A percentile compares a stretch with the other conserved stretches of the same genome.
phyloP scores from a whole-genome alignment of 2,329 filamentous ascomycete species.

The Pseudogymnoascus sp. region DNA sequence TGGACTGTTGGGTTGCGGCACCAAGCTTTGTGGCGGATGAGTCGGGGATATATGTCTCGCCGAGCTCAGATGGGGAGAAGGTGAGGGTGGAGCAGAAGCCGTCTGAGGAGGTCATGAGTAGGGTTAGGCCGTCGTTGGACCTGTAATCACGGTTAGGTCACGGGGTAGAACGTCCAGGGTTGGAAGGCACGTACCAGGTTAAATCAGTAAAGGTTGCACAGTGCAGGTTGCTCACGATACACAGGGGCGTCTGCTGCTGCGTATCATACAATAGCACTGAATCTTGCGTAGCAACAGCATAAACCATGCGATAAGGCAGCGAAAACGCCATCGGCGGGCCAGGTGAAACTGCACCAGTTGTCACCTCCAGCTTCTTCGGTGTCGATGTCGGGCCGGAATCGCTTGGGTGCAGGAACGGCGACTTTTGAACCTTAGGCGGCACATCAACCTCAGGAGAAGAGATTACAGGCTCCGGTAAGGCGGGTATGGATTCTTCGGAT shows the following conservation, averaged over 20 bases:
- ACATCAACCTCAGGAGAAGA: conserved; percentile 41
- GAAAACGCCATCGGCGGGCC: conserved; percentile 67
- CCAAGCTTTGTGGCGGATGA: conserved; percentile 41
- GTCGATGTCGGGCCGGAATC: conserved; percentile 50
- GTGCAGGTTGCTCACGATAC: conserved; percentile 92
- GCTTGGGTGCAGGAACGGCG: conserved; percentile 47
- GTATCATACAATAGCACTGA: conserved; percentile 93
- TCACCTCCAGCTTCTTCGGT: conserved; percentile 32
- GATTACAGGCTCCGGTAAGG: conserved; percentile 73
- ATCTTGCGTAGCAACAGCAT: conserved; percentile 95
- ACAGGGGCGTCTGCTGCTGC: conserved; percentile 88
- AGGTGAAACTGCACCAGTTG: conserved; percentile 42
- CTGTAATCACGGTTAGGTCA: conserved; percentile 33
- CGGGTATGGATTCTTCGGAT: conserved; percentile 71
- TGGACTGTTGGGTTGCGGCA: conserved; percentile 31
- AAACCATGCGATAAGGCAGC: conserved; percentile 87
- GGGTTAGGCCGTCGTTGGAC: conserved; percentile 66
- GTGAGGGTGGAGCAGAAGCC: conserved; percentile 92
- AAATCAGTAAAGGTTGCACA: conserved; percentile 96
- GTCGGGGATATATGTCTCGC: conserved; percentile 69
- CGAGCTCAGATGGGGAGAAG: conserved; percentile 76
- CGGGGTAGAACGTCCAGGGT: background rate
- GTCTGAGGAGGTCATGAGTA: conserved; percentile 95
- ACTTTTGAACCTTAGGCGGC: conserved; percentile 71
- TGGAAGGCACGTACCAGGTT: conserved; percentile 61